Base-by-base conservation (phyloP, 176 grass and related monocot species). In the Aegilops sharonensis region DNA sequence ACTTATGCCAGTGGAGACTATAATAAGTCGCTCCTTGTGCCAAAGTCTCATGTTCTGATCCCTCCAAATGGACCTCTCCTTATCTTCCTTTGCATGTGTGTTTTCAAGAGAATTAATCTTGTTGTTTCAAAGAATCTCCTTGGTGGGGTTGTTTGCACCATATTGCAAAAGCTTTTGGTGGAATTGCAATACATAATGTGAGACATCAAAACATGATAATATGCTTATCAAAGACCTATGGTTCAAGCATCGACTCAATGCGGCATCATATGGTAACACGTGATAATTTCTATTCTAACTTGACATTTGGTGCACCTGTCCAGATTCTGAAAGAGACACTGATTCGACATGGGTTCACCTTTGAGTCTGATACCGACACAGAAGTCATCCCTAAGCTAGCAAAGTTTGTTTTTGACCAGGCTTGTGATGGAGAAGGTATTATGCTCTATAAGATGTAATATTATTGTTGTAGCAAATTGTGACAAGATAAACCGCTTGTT, bases 311-410 rank as follows among this genome's bases (percentile, higher is more conserved):
- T 57, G 32, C 77, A 83, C 74, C 43, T 76, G 27, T 83, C 79
- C 88, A 98, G 96, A 93, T 98, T 82, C 35, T 98, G 75, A 98
- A 95, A 91, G 91, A 95, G 86, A 92, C 96, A 59, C 74, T 95
- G 70, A 79, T 89, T 88, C 89, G 90, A 47, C 93, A 98, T 3
- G 90, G 93, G n/a, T 98, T 98, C 64, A 92, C 85, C 36, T 95
- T 98, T 83, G 91, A 89, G 54, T 98, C 96, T 82, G 96, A 98
- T 75, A 95, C 96, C 34, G 93, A 98, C 61, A 98, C 95, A 70
- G 95, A 98, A 94, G 93, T 95, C 64, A 98, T 98, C 43, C 93
- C 95, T 30, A 98, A 98, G 81, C 82, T 95, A 48, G 95, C 95
- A 68, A 95, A 98, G 68, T 95, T 89, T 7, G 93, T 98, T 39